Evolutionary conservation across 73 alveolate genomes (phyloP), one percentile per base, ranked within the genome.

Genomic region (Paramecium pentaurelia): DNA sequence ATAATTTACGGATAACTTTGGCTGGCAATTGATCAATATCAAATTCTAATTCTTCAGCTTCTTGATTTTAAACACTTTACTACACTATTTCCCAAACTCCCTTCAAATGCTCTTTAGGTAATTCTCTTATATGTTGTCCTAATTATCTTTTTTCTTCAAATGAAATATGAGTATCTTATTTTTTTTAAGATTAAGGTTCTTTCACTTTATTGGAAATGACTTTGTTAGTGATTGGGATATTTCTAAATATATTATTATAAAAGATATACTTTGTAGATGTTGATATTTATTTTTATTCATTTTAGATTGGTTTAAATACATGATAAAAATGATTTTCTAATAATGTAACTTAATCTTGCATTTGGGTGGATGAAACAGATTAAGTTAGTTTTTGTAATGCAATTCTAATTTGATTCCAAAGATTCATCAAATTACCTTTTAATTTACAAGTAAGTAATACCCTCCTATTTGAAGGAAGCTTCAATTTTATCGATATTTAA

Each of bases 1-100:
- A 96, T 36, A 96, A 88, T 92, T 96, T 96, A 70, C 98, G 89
- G 38, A 92, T 88, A 59, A 95, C 96, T 86, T 92, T 93, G 10
- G 84, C 92, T 11, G 98, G 94, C 85, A 96, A 86, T 86, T 96
- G 73, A 86, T 96, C 98, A 86, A 96, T 96, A 93, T 96, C 98
- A 86, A 96, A 96, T 86, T 96, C 98, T 45, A 96, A 88, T 92
- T 96, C 95, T 88, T 95, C 95, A 28, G 93, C 93, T 25, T 28
- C 91, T 38, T 80, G 45, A 25, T 22, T 42, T 47, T 75, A 40
- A 12, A 58, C 84, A 73, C 94, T 54, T 51, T 49, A 27, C 59
- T 42, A 30, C n/a, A 91, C 95, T 18, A 91, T 91, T 58, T 91
- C 87, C 93, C 87, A 80, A 47, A 91, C 95, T 32, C 94, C 95